Conservation (phyloP, 2,329 filamentous ascomycete genomes). For the Phialemoniopsis sp. region DNA sequence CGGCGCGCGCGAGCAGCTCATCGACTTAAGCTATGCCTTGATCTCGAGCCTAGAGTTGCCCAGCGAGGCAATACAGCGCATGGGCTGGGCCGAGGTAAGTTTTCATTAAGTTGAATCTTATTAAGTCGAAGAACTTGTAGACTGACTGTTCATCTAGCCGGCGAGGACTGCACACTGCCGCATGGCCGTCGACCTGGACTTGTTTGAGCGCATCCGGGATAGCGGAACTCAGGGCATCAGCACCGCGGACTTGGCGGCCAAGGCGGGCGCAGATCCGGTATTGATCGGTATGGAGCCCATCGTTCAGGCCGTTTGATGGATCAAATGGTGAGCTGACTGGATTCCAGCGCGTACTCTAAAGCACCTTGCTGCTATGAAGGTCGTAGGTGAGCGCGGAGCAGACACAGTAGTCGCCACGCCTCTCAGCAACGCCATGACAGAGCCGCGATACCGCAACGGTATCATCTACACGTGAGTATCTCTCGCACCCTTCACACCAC, state of each 20-base stretch:
- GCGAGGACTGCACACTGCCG: constrained; percentile 28
- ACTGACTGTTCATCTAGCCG: too few relatives aligned
- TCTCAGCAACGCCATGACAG: constrained; percentile 25
- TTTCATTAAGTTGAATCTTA: too few relatives aligned
- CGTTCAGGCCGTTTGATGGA: too few relatives aligned
- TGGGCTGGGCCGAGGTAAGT: constrained; percentile 32
- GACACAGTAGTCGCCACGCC: constrained; percentile 20
- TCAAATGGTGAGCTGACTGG: too few relatives aligned
- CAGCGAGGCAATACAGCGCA: constrained; percentile 27
- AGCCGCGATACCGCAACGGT: constrained; percentile 26
- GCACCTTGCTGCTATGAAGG: constrained; percentile 31
- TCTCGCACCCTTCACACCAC: too few relatives aligned
- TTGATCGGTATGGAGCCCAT: constrained; percentile 12
- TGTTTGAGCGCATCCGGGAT: constrained; percentile 25
- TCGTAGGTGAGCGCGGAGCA: constrained; percentile 19
- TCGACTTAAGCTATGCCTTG: constrained; percentile 26
- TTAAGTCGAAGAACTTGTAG: too few relatives aligned
- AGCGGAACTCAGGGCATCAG: constrained; percentile 17
- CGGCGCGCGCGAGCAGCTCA: constrained; percentile 28
- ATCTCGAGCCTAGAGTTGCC: constrained; percentile 28
- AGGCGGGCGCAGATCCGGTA: constrained; percentile 19
- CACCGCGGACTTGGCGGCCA: constrained; percentile 17
- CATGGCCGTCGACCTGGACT: constrained; percentile 25
- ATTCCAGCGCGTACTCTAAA: constrained; percentile 19
- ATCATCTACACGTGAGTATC: constrained; percentile 18